Evolutionary conservation across 306 rosid genomes (phyloP).

Genomic region (Acmispon strigosus): DNA sequence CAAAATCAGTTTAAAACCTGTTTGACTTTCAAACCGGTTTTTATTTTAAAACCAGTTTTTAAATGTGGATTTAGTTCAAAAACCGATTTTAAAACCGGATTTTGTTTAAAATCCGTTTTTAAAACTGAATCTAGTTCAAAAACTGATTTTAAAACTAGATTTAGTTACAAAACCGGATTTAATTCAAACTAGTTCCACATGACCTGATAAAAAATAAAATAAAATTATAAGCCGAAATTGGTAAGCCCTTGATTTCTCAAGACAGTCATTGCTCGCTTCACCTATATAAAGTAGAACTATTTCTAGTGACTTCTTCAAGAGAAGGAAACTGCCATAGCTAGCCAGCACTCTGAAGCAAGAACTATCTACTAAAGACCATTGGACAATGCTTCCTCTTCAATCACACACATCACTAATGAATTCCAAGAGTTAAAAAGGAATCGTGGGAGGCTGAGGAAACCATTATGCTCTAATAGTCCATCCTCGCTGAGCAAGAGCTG

Average conservation of each 20-base stretch:
- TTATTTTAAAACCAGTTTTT: too few relatives aligned
- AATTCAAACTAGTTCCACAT: too few relatives aligned
- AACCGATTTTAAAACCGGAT: too few relatives aligned
- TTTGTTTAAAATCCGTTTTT: too few relatives aligned
- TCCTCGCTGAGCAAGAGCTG: constrained; percentile 67
- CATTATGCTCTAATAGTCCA: constrained; percentile 48
- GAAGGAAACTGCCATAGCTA: constrained; percentile 3
- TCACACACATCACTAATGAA: not conserved
- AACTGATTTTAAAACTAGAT: too few relatives aligned
- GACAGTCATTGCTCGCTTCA: too few relatives aligned
- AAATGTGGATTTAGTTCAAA: too few relatives aligned
- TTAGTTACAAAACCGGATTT: too few relatives aligned
- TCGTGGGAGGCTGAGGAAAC: not conserved
- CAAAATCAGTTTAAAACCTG: too few relatives aligned
- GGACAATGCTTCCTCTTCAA: constrained; percentile 1
- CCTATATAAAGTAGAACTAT: not conserved
- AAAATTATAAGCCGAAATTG: constrained; percentile 15
- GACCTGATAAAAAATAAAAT: not conserved
- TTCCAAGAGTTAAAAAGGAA: not conserved
- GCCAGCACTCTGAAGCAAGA: not conserved
- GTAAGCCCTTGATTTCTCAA: too few relatives aligned
- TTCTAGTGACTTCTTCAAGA: not conserved
- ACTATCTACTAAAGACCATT: not conserved
- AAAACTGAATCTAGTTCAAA: too few relatives aligned
- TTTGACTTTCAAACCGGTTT: too few relatives aligned